A percentile compares a stretch with the other conserved stretches of the same genome.
phyloP scores from a whole-genome alignment of 2,329 filamentous ascomycete species.

The Colletotrichum aenigma region DNA sequence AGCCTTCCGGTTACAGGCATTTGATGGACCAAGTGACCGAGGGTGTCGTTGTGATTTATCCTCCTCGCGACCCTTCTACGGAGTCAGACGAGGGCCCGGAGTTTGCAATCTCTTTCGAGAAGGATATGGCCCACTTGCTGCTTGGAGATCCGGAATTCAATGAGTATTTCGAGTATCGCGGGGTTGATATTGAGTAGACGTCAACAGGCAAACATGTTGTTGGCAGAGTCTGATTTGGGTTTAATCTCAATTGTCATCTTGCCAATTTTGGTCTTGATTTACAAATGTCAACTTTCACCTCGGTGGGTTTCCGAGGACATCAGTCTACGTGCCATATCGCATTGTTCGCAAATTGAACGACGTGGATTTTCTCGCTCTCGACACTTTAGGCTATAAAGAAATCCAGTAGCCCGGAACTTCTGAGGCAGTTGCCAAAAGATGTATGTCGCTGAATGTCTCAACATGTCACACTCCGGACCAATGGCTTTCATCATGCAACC shows the following conservation, averaged over 20 bases:
- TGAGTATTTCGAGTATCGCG: slow-evolving; percentile 41
- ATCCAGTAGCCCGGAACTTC: accelerated
- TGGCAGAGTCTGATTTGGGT: not conserved
- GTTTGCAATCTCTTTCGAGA: slow-evolving; percentile 40
- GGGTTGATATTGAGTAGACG: slow-evolving; percentile 26
- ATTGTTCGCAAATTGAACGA: not conserved
- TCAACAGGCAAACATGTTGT: not conserved
- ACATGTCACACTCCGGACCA: not conserved
- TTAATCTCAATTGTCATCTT: not conserved
- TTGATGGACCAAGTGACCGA: slow-evolving; percentile 32
- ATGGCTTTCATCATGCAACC: not conserved
- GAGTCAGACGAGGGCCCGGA: slow-evolving; percentile 39
- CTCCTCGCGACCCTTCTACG: slow-evolving; percentile 25
- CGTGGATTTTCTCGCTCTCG: not conserved
- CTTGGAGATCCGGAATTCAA: slow-evolving; percentile 38
- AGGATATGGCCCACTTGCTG: slow-evolving; percentile 30
- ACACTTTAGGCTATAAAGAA: not conserved
- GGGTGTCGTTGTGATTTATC: slow-evolving; percentile 34
- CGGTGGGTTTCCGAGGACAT: not conserved
- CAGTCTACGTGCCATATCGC: not conserved
- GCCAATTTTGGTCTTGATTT: not conserved
- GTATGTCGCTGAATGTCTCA: not conserved
- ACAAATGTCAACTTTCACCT: not conserved
- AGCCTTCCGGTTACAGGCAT: slow-evolving; percentile 34
- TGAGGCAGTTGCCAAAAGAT: not conserved